Conservation (phyloP, 2,329 filamentous ascomycete species). For the Huntiella omanensis region DNA sequence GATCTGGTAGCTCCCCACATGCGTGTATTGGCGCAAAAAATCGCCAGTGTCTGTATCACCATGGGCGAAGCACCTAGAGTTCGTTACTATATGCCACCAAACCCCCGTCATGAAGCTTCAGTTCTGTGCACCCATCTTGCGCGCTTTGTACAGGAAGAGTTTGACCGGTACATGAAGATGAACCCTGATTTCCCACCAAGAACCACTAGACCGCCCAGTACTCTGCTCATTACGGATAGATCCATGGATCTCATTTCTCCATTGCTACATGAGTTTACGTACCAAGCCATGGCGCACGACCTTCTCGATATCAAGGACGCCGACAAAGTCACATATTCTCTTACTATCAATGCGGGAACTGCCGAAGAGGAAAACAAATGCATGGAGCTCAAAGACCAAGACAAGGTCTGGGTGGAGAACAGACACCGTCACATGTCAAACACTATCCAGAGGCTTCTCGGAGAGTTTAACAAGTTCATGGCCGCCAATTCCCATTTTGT, state of each 20-base stretch:
- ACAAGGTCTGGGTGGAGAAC: conserved; percentile 90
- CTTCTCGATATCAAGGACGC: conserved; percentile 72
- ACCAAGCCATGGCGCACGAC: conserved; percentile 96
- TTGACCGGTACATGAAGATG: conserved; percentile 74
- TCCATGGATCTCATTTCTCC: conserved; percentile 85
- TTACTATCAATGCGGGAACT: conserved; percentile 56
- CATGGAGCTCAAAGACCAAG: conserved; percentile 76
- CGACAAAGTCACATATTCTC: conserved; percentile 74
- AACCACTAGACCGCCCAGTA: conserved; percentile 58
- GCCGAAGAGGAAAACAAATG: conserved; percentile 62
- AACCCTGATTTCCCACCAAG: conserved; percentile 70
- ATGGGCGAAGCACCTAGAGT: conserved; percentile 90
- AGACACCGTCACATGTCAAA: conserved; percentile 96
- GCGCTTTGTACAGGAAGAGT: conserved; percentile 74
- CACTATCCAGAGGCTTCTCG: conserved; percentile 80
- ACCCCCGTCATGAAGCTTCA: conserved; percentile 64
- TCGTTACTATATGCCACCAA: conserved; percentile 66
- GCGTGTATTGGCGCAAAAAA: conserved; percentile 73
- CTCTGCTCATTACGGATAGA: conserved; percentile 73
- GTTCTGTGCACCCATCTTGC: conserved; percentile 79
- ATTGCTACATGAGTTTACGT: conserved; percentile 87
- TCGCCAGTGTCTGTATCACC: conserved; percentile 72
- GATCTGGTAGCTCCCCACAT: conserved; percentile 66
- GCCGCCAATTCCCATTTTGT: conserved; percentile 84
- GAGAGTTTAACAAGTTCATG: conserved; percentile 83